Evolutionary conservation across 108 stramenopile species (phyloP), one percentile per base, ranked within the genome.

Genomic region (Discostella stelligeroides): DNA sequence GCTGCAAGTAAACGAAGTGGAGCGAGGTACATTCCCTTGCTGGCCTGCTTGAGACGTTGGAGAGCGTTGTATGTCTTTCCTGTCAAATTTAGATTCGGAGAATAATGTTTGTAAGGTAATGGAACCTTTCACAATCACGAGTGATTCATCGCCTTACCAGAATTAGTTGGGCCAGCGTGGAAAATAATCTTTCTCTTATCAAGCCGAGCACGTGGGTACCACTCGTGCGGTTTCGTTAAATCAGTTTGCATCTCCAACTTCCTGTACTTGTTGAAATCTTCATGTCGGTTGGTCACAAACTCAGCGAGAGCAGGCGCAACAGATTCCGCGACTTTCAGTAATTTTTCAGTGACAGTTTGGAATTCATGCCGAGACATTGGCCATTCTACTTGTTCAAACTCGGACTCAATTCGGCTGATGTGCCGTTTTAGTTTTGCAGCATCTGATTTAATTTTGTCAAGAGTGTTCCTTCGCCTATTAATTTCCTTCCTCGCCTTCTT

Each of bases 141-240:
- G n/a, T n/a, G n/a, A n/a, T n/a, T n/a, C n/a, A n/a, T n/a, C n/a
- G n/a, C n/a, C n/a, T n/a, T n/a, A 5, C 97, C 98, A 47, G 88
- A 89, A 76, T 97, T 98, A 12, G 98, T 98, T 1, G 96, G 98
- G 9, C 95, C 97, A 14, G 81, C 91, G 80, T 98, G 97, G 76
- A 89, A 94, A 30, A 94, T 84, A 51, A 98, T 88, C 63, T 84
- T 85, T 60, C 89, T 73, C 56, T 82, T 77, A 66, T 90, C 79
- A 29, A 89, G 63, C 41, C 89, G 69, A 11, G 86, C 79, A 62
- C 82, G 69, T 12, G 81, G 47, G 71, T 82, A 90, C 89, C 89
- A 90, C 68, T 90, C 89, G 14, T 90, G 89, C 9, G 89, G 89
- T 70, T 86, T 85, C 1, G 89, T 90, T 73, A 90, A 50, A 50